These are phyloP conservation scores for Macrophomina phaseolina DNA, from an alignment of 2,329 filamentous ascomycete species.

Conservation along the genomic window DNA sequence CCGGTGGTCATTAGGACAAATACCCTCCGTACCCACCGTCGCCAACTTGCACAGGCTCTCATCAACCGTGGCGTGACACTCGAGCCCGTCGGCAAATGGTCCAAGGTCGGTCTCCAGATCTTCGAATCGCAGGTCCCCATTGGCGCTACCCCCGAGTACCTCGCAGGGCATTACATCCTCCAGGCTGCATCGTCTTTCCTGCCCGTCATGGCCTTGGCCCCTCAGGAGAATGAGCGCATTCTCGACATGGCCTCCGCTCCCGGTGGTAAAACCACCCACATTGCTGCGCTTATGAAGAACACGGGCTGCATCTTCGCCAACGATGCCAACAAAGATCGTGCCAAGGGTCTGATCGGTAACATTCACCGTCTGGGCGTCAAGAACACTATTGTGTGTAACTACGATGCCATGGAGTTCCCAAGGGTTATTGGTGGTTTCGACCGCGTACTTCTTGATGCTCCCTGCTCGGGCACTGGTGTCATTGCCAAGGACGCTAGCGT, in stretches of 20 bases:
- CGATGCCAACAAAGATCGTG: slow-evolving; percentile 90
- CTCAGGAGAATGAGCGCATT: slow-evolving; percentile 88
- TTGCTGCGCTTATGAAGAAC: slow-evolving; percentile 97
- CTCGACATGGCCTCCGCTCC: slow-evolving; percentile 96
- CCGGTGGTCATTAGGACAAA: slow-evolving; percentile 97
- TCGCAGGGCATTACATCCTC: slow-evolving; percentile 96
- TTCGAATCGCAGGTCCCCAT: slow-evolving; percentile 89
- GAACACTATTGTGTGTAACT: slow-evolving; percentile 94
- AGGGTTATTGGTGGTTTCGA: slow-evolving; percentile 96
- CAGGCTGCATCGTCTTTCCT: slow-evolving; percentile 97
- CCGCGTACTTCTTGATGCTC: slow-evolving; percentile 89
- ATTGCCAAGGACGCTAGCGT: slow-evolving; percentile 96
- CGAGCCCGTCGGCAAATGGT: slow-evolving; percentile 98
- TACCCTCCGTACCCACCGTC: slow-evolving; percentile 77
- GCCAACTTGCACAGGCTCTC: slow-evolving; percentile 86
- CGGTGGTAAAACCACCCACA: slow-evolving; percentile 94
- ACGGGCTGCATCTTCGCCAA: slow-evolving; percentile 96
- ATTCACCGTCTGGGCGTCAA: slow-evolving; percentile 92
- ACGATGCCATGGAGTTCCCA: slow-evolving; percentile 93
- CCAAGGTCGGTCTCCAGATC: slow-evolving; percentile 94
- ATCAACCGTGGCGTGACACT: slow-evolving; percentile 97
- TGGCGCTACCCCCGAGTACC: slow-evolving; percentile 95
- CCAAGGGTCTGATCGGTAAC: slow-evolving; percentile 97
- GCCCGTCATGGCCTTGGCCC: slow-evolving; percentile 95
- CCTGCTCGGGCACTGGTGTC: slow-evolving; percentile 95